phyloP scores from a whole-genome alignment of 495 filamentous ascomycete genomes.

The Aspergillus saccharolyticus region DNA sequence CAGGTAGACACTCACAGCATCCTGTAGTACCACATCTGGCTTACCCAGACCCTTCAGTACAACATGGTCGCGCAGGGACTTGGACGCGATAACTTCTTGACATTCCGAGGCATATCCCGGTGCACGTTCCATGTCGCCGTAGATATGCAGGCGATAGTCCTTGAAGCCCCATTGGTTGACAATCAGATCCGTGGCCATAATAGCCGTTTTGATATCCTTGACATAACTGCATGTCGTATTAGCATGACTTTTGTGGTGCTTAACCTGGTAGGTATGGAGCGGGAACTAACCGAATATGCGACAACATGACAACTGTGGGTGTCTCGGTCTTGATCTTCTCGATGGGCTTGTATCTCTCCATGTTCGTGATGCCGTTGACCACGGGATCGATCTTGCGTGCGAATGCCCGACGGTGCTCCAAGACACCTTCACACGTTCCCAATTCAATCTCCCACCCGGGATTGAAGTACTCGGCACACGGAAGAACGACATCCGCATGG shows the following conservation, averaged over 20 bases:
- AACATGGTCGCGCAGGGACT: slow-evolving; percentile 48
- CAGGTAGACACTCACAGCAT: slow-evolving; percentile 5
- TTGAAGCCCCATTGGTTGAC: slow-evolving; percentile 60
- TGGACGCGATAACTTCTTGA: slow-evolving; percentile 55
- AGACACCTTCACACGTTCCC: slow-evolving; percentile 49
- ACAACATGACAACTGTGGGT: slow-evolving; percentile 60
- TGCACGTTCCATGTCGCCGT: slow-evolving; percentile 54
- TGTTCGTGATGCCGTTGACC: slow-evolving; percentile 61
- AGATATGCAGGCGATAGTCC: slow-evolving; percentile 57
- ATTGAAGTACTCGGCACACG: slow-evolving; percentile 62
- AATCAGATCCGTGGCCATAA: slow-evolving; percentile 59
- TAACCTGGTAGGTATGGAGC: neutral
- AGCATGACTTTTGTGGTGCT: neutral
- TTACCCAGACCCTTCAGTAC: slow-evolving; percentile 51
- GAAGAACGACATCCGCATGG: slow-evolving; percentile 59
- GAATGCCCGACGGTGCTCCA: slow-evolving; percentile 55
- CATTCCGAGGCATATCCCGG: slow-evolving; percentile 55
- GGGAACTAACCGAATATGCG: slow-evolving; percentile 49
- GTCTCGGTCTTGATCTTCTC: slow-evolving; percentile 48
- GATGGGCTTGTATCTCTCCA: slow-evolving; percentile 56
- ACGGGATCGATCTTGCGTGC: slow-evolving; percentile 59
- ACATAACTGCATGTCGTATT: slow-evolving; percentile 21
- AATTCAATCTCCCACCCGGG: slow-evolving; percentile 65
- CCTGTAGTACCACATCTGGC: slow-evolving; percentile 25
- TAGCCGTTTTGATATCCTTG: slow-evolving; percentile 59